Conservation (phyloP, 192 early-diverging fungal species). For the Rhizoclosmatium globosum region DNA sequence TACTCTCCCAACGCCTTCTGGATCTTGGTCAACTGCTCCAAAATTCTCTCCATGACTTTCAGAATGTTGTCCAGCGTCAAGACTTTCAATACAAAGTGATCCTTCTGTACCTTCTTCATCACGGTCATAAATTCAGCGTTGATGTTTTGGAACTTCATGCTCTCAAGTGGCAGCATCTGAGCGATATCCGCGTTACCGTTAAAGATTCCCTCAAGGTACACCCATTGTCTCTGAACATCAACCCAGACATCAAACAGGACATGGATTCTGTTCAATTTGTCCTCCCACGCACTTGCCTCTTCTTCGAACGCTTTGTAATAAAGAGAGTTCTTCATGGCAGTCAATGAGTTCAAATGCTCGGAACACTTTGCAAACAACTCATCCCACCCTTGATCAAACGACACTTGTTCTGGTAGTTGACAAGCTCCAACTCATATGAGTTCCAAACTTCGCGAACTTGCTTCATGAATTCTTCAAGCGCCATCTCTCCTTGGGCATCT, state of each 20-base stretch:
- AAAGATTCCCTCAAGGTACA: conserved; percentile 99
- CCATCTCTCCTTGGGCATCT: conserved; percentile 99
- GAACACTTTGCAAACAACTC: conserved; percentile 96
- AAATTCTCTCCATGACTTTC: conserved; percentile 93
- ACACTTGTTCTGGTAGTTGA: conserved; percentile 97
- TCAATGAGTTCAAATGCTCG: conserved; percentile 94
- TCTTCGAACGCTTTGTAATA: conserved; percentile 99
- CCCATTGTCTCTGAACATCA: conserved; percentile 99
- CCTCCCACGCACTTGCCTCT: conserved; percentile 94
- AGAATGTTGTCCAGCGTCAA: conserved; percentile 92
- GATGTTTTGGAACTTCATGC: conserved; percentile 95
- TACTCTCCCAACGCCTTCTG: conserved; percentile 99
- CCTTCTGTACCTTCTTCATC: conserved; percentile 99
- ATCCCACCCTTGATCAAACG: conserved; percentile 98
- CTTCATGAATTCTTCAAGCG: conserved; percentile 96
- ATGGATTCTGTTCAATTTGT: conserved; percentile 95
- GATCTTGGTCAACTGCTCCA: conserved; percentile 92
- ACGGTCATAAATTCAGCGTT: conserved; percentile 97
- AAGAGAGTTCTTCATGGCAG: conserved; percentile 96
- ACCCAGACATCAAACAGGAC: conserved; percentile 99
- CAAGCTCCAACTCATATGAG: conserved; percentile 90
- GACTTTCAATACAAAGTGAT: conserved; percentile 95
- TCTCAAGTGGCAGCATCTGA: conserved; percentile 94
- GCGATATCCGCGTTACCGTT: conserved; percentile 97
- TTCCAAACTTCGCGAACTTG: conserved; percentile 93